A percentile compares a stretch with the other conserved stretches of the same genome.
Evolutionary conservation across 805 yeast species (phyloP).

Genomic region (Yarrowia sp.): DNA sequence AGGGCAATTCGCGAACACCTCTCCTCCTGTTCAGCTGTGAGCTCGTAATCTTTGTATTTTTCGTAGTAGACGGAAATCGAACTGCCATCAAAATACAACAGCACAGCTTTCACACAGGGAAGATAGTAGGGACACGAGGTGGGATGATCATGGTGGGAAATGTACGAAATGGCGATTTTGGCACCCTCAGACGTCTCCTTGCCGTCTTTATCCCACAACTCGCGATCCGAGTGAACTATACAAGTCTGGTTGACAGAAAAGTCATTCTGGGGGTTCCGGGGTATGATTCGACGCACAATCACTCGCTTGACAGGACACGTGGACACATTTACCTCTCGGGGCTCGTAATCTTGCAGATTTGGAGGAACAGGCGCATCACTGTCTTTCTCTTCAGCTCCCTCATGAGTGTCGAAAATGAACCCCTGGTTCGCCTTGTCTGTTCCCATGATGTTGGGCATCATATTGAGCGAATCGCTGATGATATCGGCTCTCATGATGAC

Average conservation of each 20-base stretch:
- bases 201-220: conserved; percentile 39
- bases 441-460: conserved; percentile 30
- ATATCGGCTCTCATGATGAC: conserved; percentile 90
- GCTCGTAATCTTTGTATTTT: conserved; percentile 56
- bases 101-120: conserved; percentile 82
- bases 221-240: conserved; percentile 51
- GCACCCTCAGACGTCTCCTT: conserved; percentile 45
- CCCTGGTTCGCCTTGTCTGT: conserved; percentile 21
- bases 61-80: conserved; percentile 76
- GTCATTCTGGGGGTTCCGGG: conserved; percentile 89
- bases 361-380: conserved; percentile 6
- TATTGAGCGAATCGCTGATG: conserved; percentile 42
- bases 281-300: conserved; percentile 85
- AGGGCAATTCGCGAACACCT: conserved; percentile 83
- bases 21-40: conserved; percentile 49
- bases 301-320: conserved; percentile 43
- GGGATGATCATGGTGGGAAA: conserved; percentile 69
- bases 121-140: conserved; percentile 84
- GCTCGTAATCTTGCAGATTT: conserved; percentile 41
- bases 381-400: neutral
- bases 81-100: conserved; percentile 56
- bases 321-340: conserved; percentile 40
- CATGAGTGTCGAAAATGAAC: conserved; percentile 26
- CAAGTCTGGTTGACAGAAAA: conserved; percentile 86
- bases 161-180: conserved; percentile 66